Conservation (phyloP, 345 rosid species). For the Populus alba region DNA sequence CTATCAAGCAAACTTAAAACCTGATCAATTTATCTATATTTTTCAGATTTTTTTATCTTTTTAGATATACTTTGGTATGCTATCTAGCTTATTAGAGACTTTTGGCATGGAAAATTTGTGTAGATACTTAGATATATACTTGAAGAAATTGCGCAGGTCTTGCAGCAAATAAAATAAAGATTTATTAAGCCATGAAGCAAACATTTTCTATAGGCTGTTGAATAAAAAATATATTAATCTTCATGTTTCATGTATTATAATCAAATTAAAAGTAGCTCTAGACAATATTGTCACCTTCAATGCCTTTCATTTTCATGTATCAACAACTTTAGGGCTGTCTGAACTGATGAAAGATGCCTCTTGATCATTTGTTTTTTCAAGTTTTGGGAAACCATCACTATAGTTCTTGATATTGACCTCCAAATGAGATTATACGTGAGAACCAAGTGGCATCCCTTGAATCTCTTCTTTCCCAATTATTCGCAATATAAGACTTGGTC, state of each 20-base stretch:
- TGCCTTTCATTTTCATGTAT: not conserved
- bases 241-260: too few species aligned
- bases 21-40: too few species aligned
- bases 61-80: too few species aligned
- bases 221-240: too few species aligned
- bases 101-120: not conserved
- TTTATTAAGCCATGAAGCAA: too few species aligned
- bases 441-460: not conserved
- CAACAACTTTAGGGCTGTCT: not conserved
- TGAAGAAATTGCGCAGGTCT: not conserved
- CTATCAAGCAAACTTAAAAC: too few species aligned
- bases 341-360: slow-evolving; percentile 4
- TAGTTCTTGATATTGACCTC: slow-evolving; percentile 1
- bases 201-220: too few species aligned
- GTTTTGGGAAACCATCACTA: not conserved
- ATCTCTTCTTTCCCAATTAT: not conserved
- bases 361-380: not conserved
- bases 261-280: not conserved
- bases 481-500: not conserved
- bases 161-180: not conserved
- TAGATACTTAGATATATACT: not conserved
- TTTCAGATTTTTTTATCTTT: too few species aligned
- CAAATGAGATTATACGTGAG: not conserved
- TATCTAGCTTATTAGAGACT: not conserved
- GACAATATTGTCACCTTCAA: slow-evolving; percentile 1